These are phyloP conservation scores for Jaminaea rosea DNA, from an alignment of 1,284 basidiomycete genomes.

Conservation along the genomic window DNA sequence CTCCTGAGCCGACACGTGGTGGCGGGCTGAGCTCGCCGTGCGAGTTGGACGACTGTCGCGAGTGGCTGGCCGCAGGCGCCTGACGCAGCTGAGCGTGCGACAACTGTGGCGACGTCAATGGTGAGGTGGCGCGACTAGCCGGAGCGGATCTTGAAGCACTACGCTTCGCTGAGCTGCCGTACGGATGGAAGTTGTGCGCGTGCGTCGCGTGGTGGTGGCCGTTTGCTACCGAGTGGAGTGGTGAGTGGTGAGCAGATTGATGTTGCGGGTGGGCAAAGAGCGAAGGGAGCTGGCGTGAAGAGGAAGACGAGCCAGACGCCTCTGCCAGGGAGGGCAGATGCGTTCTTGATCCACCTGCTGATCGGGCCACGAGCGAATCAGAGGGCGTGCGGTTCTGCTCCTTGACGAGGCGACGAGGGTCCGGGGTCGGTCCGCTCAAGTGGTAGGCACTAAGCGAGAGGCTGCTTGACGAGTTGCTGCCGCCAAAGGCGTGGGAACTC, in stretches of 20 bases:
- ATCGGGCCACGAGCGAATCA: not conserved
- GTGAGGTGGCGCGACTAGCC: slow-evolving; percentile 11
- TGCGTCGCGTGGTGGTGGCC: slow-evolving; percentile 19
- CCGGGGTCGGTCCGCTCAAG: slow-evolving; percentile 7
- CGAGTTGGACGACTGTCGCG: slow-evolving; percentile 23
- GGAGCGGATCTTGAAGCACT: not conserved
- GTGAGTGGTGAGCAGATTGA: slow-evolving; percentile 15
- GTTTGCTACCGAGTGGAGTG: not conserved
- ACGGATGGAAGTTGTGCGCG: slow-evolving; percentile 25
- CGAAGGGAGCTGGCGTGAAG: slow-evolving; percentile 25
- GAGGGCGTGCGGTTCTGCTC: not conserved
- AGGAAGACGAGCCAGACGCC: slow-evolving; percentile 23
- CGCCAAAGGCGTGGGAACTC: not conserved
- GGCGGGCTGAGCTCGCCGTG: too few relatives aligned
- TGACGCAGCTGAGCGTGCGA: slow-evolving; percentile 11
- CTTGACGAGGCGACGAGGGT: not conserved
- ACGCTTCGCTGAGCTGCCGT: slow-evolving; percentile 16
- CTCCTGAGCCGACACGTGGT: too few relatives aligned
- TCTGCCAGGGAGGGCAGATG: slow-evolving; percentile 13
- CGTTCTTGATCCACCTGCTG: not conserved
- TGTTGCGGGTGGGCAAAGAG: slow-evolving; percentile 21
- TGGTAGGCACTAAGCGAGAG: slow-evolving; percentile 32
- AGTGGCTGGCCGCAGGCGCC: too few relatives aligned
- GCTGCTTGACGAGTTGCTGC: not conserved
- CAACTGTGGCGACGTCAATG: slow-evolving; percentile 13